phyloP scores from a whole-genome alignment of 169 alveolate species.

The Plasmodium vivax region DNA sequence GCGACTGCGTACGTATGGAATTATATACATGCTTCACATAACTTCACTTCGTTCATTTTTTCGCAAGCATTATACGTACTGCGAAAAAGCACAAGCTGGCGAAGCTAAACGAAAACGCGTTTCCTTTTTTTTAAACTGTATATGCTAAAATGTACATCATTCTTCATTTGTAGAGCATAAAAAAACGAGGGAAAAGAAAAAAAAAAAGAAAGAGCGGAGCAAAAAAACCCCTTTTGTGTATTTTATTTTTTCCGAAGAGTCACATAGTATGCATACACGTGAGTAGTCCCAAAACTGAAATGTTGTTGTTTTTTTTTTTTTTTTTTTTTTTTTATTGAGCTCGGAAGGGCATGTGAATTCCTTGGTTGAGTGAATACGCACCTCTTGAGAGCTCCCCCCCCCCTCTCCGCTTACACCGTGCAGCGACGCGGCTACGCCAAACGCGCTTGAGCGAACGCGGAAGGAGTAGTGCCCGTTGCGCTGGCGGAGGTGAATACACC shows the following conservation, averaged over 20 bases:
- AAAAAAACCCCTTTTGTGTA: neutral
- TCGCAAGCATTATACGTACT: neutral
- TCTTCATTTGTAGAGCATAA: neutral
- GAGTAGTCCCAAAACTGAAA: neutral
- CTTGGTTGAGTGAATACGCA: neutral
- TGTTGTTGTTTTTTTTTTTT: too few species aligned
- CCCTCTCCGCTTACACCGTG: neutral
- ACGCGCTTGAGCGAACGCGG: neutral
- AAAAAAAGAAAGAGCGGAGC: neutral
- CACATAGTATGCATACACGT: neutral
- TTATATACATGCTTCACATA: neutral
- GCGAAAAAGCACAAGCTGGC: neutral
- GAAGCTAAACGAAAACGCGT: neutral
- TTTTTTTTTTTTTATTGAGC: neutral
- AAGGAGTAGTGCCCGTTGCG: neutral
- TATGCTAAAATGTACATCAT: neutral
- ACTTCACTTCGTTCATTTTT: too few species aligned
- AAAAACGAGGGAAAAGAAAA: neutral
- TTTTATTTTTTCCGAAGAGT: neutral
- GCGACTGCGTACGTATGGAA: neutral
- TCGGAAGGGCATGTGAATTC: neutral
- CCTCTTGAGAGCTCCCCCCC: neutral
- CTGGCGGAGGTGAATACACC: neutral
- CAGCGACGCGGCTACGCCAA: neutral
- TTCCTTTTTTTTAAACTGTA: neutral